Evolutionary conservation across 371 early-diverging fungal species (phyloP).

Genomic region (Zychaea mexicana): DNA sequence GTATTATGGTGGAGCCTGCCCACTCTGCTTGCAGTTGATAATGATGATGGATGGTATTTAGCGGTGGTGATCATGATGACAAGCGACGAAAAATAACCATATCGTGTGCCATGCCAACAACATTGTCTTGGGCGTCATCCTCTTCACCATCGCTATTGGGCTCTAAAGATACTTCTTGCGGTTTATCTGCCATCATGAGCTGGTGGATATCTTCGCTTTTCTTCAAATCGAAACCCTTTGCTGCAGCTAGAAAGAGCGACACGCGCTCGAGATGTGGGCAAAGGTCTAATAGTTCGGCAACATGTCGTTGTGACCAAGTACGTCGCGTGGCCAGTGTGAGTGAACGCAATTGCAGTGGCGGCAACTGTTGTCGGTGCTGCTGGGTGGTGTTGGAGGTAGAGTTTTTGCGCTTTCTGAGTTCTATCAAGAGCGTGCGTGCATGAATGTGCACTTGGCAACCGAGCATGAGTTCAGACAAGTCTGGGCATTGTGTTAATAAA

Average conservation of each 20-base stretch:
- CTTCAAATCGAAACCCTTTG: slow-evolving; percentile 16
- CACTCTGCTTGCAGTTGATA: too few species aligned
- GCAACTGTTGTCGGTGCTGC: not conserved
- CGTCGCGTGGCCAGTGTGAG: slow-evolving; percentile 31
- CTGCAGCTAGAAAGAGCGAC: slow-evolving; percentile 31
- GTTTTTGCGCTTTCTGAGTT: slow-evolving; percentile 13
- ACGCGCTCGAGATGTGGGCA: slow-evolving; percentile 27
- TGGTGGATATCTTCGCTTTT: slow-evolving; percentile 2
- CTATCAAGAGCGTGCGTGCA: slow-evolving; percentile 29
- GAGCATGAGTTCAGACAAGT: slow-evolving; percentile 27
- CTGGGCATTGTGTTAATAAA: slow-evolving; percentile 27
- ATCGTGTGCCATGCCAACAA: slow-evolving; percentile 9
- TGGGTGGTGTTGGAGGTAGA: not conserved
- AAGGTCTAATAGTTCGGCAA: slow-evolving; percentile 26
- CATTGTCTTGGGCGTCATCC: slow-evolving; percentile 1
- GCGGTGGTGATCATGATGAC: not conserved
- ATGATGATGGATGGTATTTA: too few species aligned
- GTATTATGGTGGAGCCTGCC: too few species aligned
- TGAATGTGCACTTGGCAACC: slow-evolving; percentile 42
- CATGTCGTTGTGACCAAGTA: slow-evolving; percentile 38
- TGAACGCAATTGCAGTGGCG: slow-evolving; percentile 16
- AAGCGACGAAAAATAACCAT: slow-evolving; percentile 15
- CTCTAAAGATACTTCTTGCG: not conserved
- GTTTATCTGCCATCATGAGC: slow-evolving; percentile 8
- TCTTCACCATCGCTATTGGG: slow-evolving; percentile 8